phyloP scores from a whole-genome alignment of 345 rosid genomes.

The Lepidium didymum region DNA sequence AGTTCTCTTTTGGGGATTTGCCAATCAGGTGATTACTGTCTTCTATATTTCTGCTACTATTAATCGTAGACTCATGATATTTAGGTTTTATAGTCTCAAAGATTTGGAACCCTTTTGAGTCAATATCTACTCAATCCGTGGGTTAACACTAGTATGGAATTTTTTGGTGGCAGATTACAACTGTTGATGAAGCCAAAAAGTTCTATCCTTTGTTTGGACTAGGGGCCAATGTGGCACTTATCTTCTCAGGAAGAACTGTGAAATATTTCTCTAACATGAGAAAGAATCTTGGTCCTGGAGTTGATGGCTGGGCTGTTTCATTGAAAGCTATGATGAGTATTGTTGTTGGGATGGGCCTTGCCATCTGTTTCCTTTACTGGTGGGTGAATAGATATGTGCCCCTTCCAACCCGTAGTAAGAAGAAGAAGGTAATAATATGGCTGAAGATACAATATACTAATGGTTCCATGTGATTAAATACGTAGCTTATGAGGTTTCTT shows the following conservation, averaged over 20 bases:
- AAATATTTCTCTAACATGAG: constrained; percentile 92
- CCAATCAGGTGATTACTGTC: constrained; percentile 70
- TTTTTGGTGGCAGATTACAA: constrained; percentile 66
- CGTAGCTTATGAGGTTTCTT: neutral
- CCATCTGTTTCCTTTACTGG: constrained; percentile 87
- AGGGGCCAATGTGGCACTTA: constrained; percentile 88
- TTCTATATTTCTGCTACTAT: neutral
- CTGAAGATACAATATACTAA: neutral
- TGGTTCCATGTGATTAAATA: neutral
- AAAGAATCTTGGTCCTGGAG: constrained; percentile 85
- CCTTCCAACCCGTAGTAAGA: constrained; percentile 87
- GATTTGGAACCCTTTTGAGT: neutral
- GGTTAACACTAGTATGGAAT: neutral
- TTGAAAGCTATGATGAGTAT: constrained; percentile 96
- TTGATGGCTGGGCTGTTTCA: constrained; percentile 98
- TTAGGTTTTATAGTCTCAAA: neutral
- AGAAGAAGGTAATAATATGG: constrained; percentile 70
- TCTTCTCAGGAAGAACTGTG: constrained; percentile 94
- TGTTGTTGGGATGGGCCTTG: constrained; percentile 78
- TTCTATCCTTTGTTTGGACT: constrained; percentile 95
- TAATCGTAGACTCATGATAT: neutral
- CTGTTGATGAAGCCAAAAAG: constrained; percentile 89
- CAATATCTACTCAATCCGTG: neutral
- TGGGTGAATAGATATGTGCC: constrained; percentile 76
- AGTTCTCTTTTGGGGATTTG: constrained; percentile 96